Conservation (phyloP, 768 basidiomycete genomes). For the Cytidiella melzeri region DNA sequence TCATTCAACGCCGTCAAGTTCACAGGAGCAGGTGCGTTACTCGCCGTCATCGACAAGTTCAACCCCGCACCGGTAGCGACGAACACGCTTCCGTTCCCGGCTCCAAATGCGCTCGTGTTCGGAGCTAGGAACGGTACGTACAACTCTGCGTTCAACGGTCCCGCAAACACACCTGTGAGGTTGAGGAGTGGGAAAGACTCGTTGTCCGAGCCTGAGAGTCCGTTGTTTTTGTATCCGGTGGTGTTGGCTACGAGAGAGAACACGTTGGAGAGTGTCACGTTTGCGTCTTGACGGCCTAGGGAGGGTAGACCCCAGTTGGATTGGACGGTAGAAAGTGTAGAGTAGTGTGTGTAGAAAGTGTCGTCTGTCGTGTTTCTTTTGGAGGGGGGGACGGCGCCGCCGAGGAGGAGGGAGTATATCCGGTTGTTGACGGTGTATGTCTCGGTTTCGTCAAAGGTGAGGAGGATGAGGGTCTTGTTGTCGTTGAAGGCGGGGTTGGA, state of each 20-base stretch:
- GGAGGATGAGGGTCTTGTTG: conserved; percentile 45
- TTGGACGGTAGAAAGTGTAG: conserved; percentile 46
- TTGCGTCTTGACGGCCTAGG: conserved; percentile 53
- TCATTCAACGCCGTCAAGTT: conserved; percentile 30
- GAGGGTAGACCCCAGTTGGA: conserved; percentile 58
- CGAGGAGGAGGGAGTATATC: conserved; percentile 39
- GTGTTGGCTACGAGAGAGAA: conserved; percentile 42
- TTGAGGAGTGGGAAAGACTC: conserved; percentile 32
- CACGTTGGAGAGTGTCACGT: conserved; percentile 43
- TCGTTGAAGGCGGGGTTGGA: conserved; percentile 46
- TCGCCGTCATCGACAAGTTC: conserved; percentile 30
- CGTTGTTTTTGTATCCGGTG: conserved; percentile 38
- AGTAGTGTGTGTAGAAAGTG: conserved; percentile 60
- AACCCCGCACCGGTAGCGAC: conserved; percentile 32
- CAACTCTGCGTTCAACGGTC: conserved; percentile 34
- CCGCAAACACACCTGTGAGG: conserved; percentile 34
- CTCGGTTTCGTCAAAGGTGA: conserved; percentile 60
- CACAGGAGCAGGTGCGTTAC: conserved; percentile 31
- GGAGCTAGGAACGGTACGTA: conserved; percentile 44
- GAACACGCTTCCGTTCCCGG: conserved; percentile 33
- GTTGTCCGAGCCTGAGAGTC: conserved; percentile 23
- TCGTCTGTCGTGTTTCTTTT: conserved; percentile 41
- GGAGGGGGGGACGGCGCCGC: conserved; percentile 37
- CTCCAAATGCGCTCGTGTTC: conserved; percentile 31
- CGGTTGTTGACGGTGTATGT: conserved; percentile 37